Conservation (phyloP, 2,329 filamentous ascomycete species). For the Alternaria viburni region DNA sequence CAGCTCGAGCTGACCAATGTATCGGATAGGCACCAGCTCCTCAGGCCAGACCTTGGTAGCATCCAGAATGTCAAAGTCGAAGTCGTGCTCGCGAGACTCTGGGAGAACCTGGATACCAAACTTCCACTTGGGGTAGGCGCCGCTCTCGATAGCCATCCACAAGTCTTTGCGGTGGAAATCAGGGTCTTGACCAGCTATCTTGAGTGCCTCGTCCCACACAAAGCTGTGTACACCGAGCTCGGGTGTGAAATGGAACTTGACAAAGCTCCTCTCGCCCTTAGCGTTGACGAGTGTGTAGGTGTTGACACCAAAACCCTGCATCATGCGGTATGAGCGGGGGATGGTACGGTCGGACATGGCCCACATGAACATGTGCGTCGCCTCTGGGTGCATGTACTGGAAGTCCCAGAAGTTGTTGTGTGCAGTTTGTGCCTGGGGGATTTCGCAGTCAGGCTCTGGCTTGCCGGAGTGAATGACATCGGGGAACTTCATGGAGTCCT, state of each 20-base stretch:
- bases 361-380: conserved; percentile 83
- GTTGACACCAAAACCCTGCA: conserved; percentile 86
- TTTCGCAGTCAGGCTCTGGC: conserved; percentile 72
- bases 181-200: conserved; percentile 68
- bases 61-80: conserved; percentile 85
- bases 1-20: conserved; percentile 79
- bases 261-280: conserved; percentile 72
- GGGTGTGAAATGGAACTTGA: conserved; percentile 80
- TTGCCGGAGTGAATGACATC: conserved; percentile 70
- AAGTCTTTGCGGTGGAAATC: conserved; percentile 85
- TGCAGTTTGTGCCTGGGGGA: conserved; percentile 73
- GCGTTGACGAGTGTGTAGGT: conserved; percentile 74
- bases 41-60: conserved; percentile 88
- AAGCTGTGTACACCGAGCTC: conserved; percentile 77
- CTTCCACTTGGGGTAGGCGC: conserved; percentile 76
- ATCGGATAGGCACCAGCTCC: conserved; percentile 74
- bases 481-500: conserved; percentile 52
- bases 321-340: conserved; percentile 79
- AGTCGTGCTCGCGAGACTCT: conserved; percentile 74
- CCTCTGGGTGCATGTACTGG: conserved; percentile 67
- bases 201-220: conserved; percentile 80
- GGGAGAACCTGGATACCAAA: conserved; percentile 81
- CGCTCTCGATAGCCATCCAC: conserved; percentile 73
- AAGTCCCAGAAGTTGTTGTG: conserved; percentile 85
- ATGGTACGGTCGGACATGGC: conserved; percentile 76